Base-by-base conservation (phyloP, 129 eudicot species). In the Artemisia argyi region DNA sequence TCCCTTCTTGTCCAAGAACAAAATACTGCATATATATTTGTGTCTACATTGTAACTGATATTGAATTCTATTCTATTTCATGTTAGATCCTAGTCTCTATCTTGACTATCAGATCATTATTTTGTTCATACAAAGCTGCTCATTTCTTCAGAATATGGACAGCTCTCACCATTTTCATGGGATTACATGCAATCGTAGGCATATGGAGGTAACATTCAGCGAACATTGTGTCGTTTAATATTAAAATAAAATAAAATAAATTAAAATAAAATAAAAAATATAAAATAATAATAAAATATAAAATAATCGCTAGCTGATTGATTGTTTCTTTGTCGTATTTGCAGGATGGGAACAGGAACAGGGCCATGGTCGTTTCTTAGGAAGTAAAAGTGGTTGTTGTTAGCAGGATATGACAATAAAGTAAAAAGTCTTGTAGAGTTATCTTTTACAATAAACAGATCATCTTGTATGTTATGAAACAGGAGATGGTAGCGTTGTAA, bases 101-200 rank as follows among this genome's bases (percentile, higher is more conserved):
- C 13, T 81, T 17, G 61, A 88, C 84, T 79, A 85, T 85, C 20
- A 85, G 80, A 44, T 85, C 86, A 28, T 49, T 88, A 42, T 83
- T 88, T 68, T 32, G 71, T 61, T 80, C 88, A 42, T 85, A 80
- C 13, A 77, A 70, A 47, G 61, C 50, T 48, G 71, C 72, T 65
- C 96, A 96, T 39, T 88, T n/a, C n/a, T n/a, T n/a, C n/a, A n/a
- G 97, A 44, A 88, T 91, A 61, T 91, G 97, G 97, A 8, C 84
- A 30, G 90, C 97, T 39, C 73, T 91, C 2, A 73, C 96, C 44
- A 82, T 91, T 42, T 91, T 81, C 68, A 91, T 88, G 92, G 83
- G 77, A 13, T 80, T 91, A 22, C 86, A 96, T 3, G 66, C 91
- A 48, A 75, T 88, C 65, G 96, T 88, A 28, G 96, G 97, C 11